Base-by-base conservation (phyloP, 805 yeast species). In the Cephaloascus albidus region DNA sequence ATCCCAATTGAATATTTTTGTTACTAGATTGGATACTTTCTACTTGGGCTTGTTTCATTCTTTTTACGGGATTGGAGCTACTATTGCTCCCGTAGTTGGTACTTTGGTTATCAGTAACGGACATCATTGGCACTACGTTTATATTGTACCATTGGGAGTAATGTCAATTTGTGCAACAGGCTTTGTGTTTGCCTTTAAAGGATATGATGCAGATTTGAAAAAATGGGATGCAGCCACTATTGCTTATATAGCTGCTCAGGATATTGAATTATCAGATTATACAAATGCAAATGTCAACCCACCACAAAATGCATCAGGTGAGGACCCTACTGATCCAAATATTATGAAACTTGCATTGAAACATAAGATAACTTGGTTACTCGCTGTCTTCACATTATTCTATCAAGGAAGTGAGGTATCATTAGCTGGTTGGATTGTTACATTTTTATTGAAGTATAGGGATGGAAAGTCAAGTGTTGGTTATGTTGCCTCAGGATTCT, bases 331-430 rank as follows among this genome's bases (percentile, higher is more conserved):
- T 12, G 33, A 31, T 31, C 15, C 15, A 8, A 14, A n/a, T n/a
- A 8, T 31, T n/a, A 8, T 57, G 59, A 36, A 40, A 2, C 37
- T 40, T 19, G 60, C 61, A 3, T 43, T 58, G 36, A 44, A 41
- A 35, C 43, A 43, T 35, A 47, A 39, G 5, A 41, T 45, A 4
- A 57, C 61, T 3, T 60, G 65, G 65, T 37, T 55, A 19, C 41
- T 55, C 27, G 44, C 63, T n/a, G 50, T 59, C 10, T 59, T 57
- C 38, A 48, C 52, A 4, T 47, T 60, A 31, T 58, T 54, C 40
- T 60, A 60, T 42, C 64, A 59, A 43, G 65, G 65, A 10, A 44
- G 57, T 3, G 65, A 60, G 41, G 64, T 60, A 18, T 45, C 63
- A 3, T 28, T 60, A 33, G 63, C 53, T 2, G 65, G 63, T 5